Conservation (phyloP, 208 protist species). For the Leishmania tropica region DNA sequence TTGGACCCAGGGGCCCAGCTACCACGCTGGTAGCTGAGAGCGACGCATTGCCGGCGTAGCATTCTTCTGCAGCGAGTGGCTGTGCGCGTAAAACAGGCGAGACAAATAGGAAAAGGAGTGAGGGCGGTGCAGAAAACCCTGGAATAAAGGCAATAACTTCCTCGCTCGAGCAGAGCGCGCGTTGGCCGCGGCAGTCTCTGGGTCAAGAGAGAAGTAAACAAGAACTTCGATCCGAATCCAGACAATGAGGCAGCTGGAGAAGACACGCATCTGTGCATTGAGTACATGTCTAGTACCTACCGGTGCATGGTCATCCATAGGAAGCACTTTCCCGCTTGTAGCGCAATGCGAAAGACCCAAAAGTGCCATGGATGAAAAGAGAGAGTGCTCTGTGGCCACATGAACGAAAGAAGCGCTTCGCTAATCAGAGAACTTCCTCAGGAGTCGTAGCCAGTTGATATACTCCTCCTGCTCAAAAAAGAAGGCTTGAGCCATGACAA, state of each 20-base stretch:
- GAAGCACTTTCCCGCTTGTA: not conserved
- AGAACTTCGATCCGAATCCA: not conserved
- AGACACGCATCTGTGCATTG: not conserved
- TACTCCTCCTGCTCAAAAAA: conserved; percentile 88
- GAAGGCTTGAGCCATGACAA: conserved; percentile 81
- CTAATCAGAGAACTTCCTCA: conserved; percentile 72
- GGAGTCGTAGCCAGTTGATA: conserved; percentile 71
- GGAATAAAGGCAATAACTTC: not conserved
- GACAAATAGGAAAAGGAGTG: not conserved
- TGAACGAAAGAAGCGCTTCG: not conserved
- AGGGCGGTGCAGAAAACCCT: not conserved
- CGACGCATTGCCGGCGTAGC: conserved; percentile 15
- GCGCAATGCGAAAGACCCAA: not conserved
- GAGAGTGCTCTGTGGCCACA: not conserved
- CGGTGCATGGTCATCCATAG: not conserved
- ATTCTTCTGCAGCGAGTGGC: conserved; percentile 14
- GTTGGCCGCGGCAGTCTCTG: not conserved
- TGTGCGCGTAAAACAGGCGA: not conserved
- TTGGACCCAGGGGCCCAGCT: conserved; percentile 84
- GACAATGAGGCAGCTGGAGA: not conserved
- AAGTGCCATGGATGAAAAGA: conserved; percentile 9
- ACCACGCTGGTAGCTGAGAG: conserved; percentile 79
- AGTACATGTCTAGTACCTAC: not conserved
- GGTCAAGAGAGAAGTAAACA: not conserved
- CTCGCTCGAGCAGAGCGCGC: not conserved